phyloP scores from a whole-genome alignment of 192 early-diverging fungal genomes.

The Chytriomyces sp. region DNA sequence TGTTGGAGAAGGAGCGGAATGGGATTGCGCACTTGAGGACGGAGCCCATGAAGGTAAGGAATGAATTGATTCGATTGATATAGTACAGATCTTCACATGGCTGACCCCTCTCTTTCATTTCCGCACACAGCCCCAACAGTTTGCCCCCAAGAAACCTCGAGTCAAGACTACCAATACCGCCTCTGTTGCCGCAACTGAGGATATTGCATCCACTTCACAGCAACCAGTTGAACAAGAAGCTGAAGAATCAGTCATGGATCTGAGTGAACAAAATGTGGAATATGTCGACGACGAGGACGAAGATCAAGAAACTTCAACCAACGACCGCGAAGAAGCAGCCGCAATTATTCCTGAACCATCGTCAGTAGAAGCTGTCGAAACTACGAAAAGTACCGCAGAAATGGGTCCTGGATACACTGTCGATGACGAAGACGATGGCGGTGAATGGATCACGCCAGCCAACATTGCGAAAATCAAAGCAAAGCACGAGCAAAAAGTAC shows the following conservation, averaged over 20 bases:
- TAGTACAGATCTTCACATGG: not conserved
- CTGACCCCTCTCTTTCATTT: not conserved
- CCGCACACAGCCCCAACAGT: too few relatives aligned
- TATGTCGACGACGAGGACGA: not conserved
- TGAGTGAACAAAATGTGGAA: not conserved
- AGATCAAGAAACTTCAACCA: too few relatives aligned
- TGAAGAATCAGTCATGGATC: not conserved
- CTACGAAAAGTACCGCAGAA: not conserved
- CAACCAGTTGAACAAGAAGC: not conserved
- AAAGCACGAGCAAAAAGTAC: constrained; percentile 16
- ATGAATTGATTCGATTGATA: not conserved
- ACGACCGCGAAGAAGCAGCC: not conserved
- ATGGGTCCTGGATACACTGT: constrained; percentile 4
- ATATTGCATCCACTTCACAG: not conserved
- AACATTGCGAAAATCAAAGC: constrained; percentile 80
- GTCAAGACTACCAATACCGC: not conserved
- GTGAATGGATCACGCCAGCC: constrained; percentile 89
- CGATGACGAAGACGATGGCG: constrained; percentile 56
- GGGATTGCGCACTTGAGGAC: constrained; percentile 57
- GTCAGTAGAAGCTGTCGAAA: not conserved
- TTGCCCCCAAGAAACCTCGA: not conserved
- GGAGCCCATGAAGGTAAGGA: not conserved
- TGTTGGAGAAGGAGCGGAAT: constrained; percentile 80
- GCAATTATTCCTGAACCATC: not conserved
- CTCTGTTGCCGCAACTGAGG: not conserved